These are phyloP conservation scores for Teunomyces gatunensis DNA, from an alignment of 805 yeast species.

Conservation along the genomic window DNA sequence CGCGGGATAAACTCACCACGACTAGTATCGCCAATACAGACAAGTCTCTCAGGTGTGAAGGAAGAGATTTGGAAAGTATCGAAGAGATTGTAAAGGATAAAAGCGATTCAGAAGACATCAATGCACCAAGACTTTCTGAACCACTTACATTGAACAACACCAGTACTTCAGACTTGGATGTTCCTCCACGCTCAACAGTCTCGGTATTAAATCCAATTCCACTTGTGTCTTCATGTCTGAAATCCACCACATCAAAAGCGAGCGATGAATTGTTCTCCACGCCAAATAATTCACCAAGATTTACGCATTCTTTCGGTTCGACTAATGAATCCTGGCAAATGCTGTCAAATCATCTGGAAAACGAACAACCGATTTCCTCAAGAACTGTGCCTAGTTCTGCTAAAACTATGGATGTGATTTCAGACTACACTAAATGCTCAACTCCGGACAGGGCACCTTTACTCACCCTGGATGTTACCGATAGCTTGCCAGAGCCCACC, in stretches of 20 bases:
- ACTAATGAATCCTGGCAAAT: neutral
- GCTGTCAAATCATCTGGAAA: neutral
- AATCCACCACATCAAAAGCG: neutral
- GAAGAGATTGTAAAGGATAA: neutral
- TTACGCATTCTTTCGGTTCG: neutral
- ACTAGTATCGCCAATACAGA: neutral
- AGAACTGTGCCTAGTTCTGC: neutral
- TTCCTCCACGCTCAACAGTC: neutral
- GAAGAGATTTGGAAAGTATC: constrained; percentile 1
- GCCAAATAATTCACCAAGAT: neutral
- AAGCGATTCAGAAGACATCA: neutral
- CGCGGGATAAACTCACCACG: neutral
- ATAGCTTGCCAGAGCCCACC: constrained; percentile 12
- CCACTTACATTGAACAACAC: neutral
- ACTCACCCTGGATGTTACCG: neutral
- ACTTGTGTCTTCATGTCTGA: neutral
- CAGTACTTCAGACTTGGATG: neutral
- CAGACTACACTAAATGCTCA: neutral
- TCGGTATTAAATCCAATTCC: neutral
- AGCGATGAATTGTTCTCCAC: neutral
- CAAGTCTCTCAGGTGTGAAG: neutral
- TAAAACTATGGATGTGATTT: neutral
- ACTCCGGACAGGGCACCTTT: neutral
- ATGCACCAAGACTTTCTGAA: neutral
- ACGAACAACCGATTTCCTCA: neutral